Conservation (phyloP, 768 basidiomycete species). For the Termitomyces titanicus region DNA sequence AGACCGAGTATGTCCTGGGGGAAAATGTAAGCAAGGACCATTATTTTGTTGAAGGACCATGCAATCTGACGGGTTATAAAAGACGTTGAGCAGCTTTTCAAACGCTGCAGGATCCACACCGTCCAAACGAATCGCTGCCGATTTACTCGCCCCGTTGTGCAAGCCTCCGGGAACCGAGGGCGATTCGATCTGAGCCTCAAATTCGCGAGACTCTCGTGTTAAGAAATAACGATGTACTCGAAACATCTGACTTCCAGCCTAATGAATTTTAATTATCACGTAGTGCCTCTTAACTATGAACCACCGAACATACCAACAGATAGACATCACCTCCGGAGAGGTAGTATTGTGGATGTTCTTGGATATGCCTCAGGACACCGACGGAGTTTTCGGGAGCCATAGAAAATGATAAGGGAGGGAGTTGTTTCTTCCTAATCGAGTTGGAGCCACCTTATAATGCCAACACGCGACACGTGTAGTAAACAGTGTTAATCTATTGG, state of each 20-base stretch:
- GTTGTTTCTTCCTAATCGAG: not conserved
- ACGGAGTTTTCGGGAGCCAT: not conserved
- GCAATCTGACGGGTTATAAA: conserved; percentile 49
- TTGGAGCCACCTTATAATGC: not conserved
- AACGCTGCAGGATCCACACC: conserved; percentile 36
- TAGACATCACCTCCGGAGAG: conserved; percentile 49
- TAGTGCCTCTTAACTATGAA: not conserved
- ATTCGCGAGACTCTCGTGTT: conserved; percentile 51
- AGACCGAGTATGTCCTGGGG: conserved; percentile 50
- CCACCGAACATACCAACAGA: conserved; percentile 39
- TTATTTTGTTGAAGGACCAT: not conserved
- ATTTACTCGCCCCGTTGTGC: conserved; percentile 34
- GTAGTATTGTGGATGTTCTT: conserved; percentile 39
- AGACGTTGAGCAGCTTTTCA: conserved; percentile 45
- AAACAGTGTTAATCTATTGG: not conserved
- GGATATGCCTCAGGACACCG: conserved; percentile 5
- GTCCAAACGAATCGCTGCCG: conserved; percentile 34
- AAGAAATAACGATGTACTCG: conserved; percentile 61
- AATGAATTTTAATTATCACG: not conserved
- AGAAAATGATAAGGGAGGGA: not conserved
- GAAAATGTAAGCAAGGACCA: not conserved
- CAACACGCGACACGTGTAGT: not conserved
- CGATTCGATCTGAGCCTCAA: conserved; percentile 29
- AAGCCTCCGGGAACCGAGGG: conserved; percentile 22
- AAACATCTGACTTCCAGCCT: conserved; percentile 57